A percentile compares a stretch with the other conserved stretches of the same genome.
Conservation (phyloP, 495 filamentous ascomycete genomes). For the Durotheca rogersii region DNA sequence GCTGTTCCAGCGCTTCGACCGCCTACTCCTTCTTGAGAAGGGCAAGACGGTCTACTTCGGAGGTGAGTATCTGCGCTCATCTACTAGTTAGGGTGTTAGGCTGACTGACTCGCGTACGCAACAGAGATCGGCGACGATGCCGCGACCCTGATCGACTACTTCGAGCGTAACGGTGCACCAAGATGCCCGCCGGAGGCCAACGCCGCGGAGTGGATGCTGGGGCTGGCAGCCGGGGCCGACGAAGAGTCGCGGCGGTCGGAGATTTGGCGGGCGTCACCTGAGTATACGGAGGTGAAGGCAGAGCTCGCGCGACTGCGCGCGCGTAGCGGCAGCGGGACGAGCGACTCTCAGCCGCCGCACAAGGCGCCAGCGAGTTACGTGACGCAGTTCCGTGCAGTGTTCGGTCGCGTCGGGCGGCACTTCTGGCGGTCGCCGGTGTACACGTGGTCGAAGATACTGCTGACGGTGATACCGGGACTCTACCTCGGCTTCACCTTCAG, state of each 20-base stretch:
- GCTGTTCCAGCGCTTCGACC: slow-evolving; percentile 70
- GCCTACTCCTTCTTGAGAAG: slow-evolving; percentile 59
- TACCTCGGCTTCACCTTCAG: slow-evolving; percentile 68
- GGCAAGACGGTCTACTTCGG: slow-evolving; percentile 67
- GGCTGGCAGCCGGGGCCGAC: too few species aligned
- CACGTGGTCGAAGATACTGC: slow-evolving; percentile 56
- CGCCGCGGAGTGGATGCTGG: slow-evolving; percentile 80
- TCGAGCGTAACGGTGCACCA: slow-evolving; percentile 63
- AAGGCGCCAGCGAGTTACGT: too few species aligned
- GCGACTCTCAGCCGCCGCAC: too few species aligned
- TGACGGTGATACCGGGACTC: slow-evolving; percentile 65
- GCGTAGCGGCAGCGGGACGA: too few species aligned
- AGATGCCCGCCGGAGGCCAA: slow-evolving; percentile 62
- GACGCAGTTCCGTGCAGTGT: too few species aligned
- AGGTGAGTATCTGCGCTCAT: too few species aligned
- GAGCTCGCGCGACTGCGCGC: too few species aligned
- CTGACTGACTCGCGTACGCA: slow-evolving; percentile 40
- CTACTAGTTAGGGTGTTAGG: slow-evolving; percentile 26
- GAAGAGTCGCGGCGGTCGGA: too few species aligned
- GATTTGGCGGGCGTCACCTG: too few species aligned
- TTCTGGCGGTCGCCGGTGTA: too few species aligned
- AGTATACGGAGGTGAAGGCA: too few species aligned
- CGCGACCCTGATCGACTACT: slow-evolving; percentile 33
- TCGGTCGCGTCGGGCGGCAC: too few species aligned
- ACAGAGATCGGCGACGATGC: slow-evolving; percentile 51